Percentiles rank a stretch among this genome's conserved stretches.
Conservation (phyloP, 768 basidiomycete genomes). For the Auricularia auricula-judae region DNA sequence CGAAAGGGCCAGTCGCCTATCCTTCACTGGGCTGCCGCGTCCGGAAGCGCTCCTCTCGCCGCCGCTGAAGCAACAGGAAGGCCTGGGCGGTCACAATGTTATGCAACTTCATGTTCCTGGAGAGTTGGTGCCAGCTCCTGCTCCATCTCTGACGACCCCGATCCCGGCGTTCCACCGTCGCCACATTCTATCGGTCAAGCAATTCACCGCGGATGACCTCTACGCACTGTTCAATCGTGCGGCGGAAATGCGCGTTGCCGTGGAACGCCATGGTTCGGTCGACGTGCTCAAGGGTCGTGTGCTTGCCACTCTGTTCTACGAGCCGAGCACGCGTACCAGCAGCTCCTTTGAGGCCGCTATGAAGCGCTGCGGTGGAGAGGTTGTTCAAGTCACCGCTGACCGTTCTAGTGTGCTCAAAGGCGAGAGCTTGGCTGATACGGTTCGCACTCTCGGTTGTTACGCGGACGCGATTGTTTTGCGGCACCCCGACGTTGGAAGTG, state of each 20-base stretch:
- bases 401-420: conserved; percentile 88
- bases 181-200: conserved; percentile 90
- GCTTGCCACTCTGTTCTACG: conserved; percentile 88
- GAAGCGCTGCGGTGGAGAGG: conserved; percentile 95
- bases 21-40: conserved; percentile 7
- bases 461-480: conserved; percentile 90
- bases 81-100: background rate
- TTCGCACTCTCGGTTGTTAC: conserved; percentile 91
- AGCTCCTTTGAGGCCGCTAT: conserved; percentile 96
- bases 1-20: background rate
- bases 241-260: conserved; percentile 92
- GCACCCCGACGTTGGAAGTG: conserved; percentile 87
- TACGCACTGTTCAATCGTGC: conserved; percentile 92
- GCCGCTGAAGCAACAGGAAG: conserved; percentile 5
- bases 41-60: conserved; percentile 7
- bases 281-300: conserved; percentile 88
- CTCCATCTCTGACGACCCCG: conserved; percentile 35
- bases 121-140: background rate
- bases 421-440: conserved; percentile 84
- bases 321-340: conserved; percentile 92
- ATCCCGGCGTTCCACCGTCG: conserved; percentile 84
- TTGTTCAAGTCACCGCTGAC: conserved; percentile 73
- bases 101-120: background rate
- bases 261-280: conserved; percentile 80
- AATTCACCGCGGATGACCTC: conserved; percentile 73